These are phyloP conservation scores for Boletellus ananiceps DNA, from an alignment of 768 basidiomycete genomes.

Conservation along the genomic window DNA sequence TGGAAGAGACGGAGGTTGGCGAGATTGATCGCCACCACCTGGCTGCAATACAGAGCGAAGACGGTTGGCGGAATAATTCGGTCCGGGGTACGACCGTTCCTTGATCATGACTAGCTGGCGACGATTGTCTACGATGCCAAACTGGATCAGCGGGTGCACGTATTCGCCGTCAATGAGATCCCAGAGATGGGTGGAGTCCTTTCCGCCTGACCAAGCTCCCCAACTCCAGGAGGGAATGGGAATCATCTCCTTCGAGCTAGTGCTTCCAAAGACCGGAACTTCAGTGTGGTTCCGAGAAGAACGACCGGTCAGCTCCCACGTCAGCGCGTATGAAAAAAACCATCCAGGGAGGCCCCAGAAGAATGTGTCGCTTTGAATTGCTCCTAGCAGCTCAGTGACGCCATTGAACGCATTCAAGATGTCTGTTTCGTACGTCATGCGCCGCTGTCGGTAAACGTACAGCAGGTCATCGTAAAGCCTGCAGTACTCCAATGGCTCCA, in stretches of 20 bases:
- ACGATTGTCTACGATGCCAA: slow-evolving; percentile 4
- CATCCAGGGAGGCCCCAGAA: slow-evolving; percentile 17
- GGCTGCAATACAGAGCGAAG: no score
- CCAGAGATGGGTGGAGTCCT: background rate
- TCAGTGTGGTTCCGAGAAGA: background rate
- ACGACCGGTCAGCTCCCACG: slow-evolving; percentile 2
- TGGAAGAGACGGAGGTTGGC: no score
- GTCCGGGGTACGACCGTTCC: no score
- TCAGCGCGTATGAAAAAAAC: slow-evolving; percentile 10
- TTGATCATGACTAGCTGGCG: no score
- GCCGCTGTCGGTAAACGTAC: slow-evolving; percentile 7
- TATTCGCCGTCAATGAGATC: background rate
- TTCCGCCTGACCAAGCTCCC: slow-evolving; percentile 6
- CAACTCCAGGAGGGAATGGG: slow-evolving; percentile 20
- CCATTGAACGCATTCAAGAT: slow-evolving; percentile 14
- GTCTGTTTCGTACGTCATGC: slow-evolving; percentile 11
- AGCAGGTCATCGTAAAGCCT: background rate
- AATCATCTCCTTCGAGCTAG: slow-evolving; percentile 3
- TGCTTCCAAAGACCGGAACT: slow-evolving; percentile 2
- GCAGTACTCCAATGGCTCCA: slow-evolving; percentile 1
- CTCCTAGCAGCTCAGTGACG: slow-evolving; percentile 9
- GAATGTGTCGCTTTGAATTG: slow-evolving; percentile 9
- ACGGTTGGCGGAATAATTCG: no score
- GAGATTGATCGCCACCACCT: no score
- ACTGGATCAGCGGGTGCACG: slow-evolving; percentile 1